Conservation (phyloP, 352 stramenopile genomes). For the Globisporangium spiculum region DNA sequence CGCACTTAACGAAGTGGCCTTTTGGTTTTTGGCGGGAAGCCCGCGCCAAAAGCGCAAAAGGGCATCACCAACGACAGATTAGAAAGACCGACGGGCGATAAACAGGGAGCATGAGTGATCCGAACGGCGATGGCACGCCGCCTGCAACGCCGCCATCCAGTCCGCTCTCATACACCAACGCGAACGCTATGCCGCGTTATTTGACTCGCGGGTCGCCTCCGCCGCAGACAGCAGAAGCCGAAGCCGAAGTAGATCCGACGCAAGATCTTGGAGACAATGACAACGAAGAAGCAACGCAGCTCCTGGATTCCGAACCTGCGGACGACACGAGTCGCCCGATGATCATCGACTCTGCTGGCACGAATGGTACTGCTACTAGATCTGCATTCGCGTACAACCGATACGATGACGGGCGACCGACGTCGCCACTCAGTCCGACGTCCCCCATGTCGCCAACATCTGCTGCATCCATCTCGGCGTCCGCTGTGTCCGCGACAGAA, state of each 20-base stretch:
- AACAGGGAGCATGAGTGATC: not conserved
- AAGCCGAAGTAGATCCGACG: slow-evolving; percentile 5
- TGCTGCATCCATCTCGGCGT: slow-evolving; percentile 69
- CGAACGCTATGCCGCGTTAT: slow-evolving; percentile 32
- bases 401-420: slow-evolving; percentile 17
- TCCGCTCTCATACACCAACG: slow-evolving; percentile 25
- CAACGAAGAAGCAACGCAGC: slow-evolving; percentile 15
- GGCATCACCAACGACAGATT: not conserved
- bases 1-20: not conserved
- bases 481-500: slow-evolving; percentile 76
- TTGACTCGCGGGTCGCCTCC: slow-evolving; percentile 29
- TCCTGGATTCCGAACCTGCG: slow-evolving; percentile 19
- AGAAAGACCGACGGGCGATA: not conserved
- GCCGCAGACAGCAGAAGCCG: slow-evolving; percentile 11
- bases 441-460: slow-evolving; percentile 71
- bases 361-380: not conserved
- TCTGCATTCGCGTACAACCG: slow-evolving; percentile 3
- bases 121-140: slow-evolving; percentile 30
- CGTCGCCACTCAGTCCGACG: slow-evolving; percentile 33
- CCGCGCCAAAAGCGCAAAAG: not conserved
- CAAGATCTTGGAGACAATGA: slow-evolving; percentile 8
- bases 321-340: slow-evolving; percentile 8
- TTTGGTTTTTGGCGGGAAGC: slow-evolving; percentile 5
- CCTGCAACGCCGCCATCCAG: slow-evolving; percentile 64
- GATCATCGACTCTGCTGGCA: not conserved